Evolutionary conservation across 768 basidiomycete species (phyloP).

Genomic region (Tylopilus subfusipes): DNA sequence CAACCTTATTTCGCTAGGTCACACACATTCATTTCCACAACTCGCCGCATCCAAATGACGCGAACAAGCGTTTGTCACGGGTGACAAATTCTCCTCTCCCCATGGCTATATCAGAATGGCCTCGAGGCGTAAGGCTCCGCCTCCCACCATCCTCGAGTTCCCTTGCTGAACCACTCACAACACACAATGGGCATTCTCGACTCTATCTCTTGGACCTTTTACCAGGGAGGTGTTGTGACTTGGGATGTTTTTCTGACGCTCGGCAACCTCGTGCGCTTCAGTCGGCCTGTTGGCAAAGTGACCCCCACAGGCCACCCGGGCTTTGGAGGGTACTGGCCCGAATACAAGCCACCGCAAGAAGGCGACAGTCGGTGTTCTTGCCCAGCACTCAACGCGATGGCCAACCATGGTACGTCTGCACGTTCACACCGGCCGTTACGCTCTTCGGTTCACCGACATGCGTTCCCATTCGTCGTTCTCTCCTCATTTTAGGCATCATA

Average conservation of each 20-base stretch:
- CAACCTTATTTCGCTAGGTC: not conserved
- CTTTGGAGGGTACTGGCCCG: slow-evolving; percentile 67
- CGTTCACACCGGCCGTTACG: too few species aligned
- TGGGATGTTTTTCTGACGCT: slow-evolving; percentile 24
- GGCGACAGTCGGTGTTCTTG: slow-evolving; percentile 72
- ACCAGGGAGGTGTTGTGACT: slow-evolving; percentile 4
- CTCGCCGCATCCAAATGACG: not conserved
- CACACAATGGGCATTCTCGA: slow-evolving; percentile 14
- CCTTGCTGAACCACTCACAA: not conserved
- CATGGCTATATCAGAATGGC: slow-evolving; percentile 4
- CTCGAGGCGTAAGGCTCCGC: not conserved
- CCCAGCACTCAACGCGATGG: slow-evolving; percentile 76
- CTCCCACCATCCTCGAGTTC: not conserved
- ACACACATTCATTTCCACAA: not conserved
- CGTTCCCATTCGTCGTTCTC: not conserved
- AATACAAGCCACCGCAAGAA: slow-evolving; percentile 52
- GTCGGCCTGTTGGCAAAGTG: slow-evolving; percentile 45
- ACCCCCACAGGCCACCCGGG: slow-evolving; percentile 55
- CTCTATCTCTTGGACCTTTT: slow-evolving; percentile 7
- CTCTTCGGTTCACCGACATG: not conserved
- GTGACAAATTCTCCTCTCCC: not conserved
- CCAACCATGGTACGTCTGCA: slow-evolving; percentile 68
- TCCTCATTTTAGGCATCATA: slow-evolving; percentile 33
- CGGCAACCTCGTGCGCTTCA: slow-evolving; percentile 18
- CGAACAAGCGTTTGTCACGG: not conserved